Percentiles rank a stretch among this genome's conserved stretches.
These are phyloP conservation scores for Carpinus fangiana DNA, from an alignment of 306 rosid genomes.

Conservation along the genomic window DNA sequence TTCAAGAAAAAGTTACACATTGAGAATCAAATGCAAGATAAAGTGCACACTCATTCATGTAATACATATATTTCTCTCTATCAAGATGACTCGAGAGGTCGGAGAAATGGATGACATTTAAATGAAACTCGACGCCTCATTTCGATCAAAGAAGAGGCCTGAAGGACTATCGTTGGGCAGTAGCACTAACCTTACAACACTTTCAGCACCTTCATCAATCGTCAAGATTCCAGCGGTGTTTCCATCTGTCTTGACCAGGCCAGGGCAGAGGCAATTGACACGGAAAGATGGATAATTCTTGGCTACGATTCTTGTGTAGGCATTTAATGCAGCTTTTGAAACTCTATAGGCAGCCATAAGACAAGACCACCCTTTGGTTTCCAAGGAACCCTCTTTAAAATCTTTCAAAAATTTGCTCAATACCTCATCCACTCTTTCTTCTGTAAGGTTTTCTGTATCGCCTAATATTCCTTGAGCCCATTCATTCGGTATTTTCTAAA, in stretches of 20 bases:
- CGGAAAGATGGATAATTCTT: constrained; percentile 8
- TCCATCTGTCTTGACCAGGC: constrained; percentile 10
- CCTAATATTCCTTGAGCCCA: neutral
- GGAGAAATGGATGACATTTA: neutral
- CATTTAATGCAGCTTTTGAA: constrained; percentile 4
- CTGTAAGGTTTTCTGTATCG: neutral
- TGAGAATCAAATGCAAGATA: too few species aligned
- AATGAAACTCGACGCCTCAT: constrained; percentile 8
- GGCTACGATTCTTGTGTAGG: constrained; percentile 26
- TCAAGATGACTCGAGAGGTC: too few species aligned
- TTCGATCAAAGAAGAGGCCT: neutral
- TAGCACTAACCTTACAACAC: neutral
- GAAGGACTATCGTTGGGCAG: constrained; percentile 1
- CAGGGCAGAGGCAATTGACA: constrained; percentile 16
- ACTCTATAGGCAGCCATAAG: neutral
- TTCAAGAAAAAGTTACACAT: too few species aligned
- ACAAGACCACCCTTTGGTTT: neutral
- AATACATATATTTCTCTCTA: too few species aligned
- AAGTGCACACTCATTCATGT: too few species aligned
- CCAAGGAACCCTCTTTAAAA: neutral
- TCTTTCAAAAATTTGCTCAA: neutral
- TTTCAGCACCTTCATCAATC: constrained; percentile 7
- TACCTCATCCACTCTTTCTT: neutral
- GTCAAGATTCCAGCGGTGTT: neutral
- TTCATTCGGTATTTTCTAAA: neutral